A percentile compares a stretch with the other conserved stretches of the same genome.
phyloP scores from a whole-genome alignment of 148 eudicot species.

The Salicornia ramosissima region DNA sequence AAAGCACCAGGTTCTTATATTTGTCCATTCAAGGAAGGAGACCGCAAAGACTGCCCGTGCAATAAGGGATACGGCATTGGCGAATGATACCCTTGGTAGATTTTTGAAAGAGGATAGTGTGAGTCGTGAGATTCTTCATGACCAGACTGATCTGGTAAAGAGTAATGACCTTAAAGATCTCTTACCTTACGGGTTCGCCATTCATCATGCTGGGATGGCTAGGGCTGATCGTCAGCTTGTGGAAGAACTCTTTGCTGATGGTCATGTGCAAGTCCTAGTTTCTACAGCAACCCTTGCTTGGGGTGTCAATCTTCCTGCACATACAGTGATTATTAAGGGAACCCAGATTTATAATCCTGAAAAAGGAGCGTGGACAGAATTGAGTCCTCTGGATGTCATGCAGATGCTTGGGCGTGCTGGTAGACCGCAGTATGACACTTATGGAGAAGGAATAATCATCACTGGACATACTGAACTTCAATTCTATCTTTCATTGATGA shows the following conservation, averaged over 20 bases:
- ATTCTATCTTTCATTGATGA: constrained; percentile 71
- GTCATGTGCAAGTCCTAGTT: constrained; percentile 66
- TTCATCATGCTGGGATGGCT: constrained; percentile 79
- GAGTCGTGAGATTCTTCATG: constrained; percentile 63
- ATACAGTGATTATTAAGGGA: constrained; percentile 74
- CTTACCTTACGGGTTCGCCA: constrained; percentile 68
- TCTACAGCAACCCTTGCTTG: constrained; percentile 83
- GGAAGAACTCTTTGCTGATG: constrained; percentile 63
- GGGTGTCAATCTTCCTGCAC: constrained; percentile 80
- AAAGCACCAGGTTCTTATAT: constrained; percentile 66
- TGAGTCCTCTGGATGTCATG: constrained; percentile 79
- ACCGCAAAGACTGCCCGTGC: constrained; percentile 80
- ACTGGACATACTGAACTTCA: constrained; percentile 68
- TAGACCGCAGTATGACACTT: constrained; percentile 71
- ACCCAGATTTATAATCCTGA: constrained; percentile 80
- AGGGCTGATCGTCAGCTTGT: constrained; percentile 71
- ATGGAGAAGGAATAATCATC: constrained; percentile 74
- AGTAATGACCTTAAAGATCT: constrained; percentile 72
- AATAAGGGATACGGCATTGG: constrained; percentile 65
- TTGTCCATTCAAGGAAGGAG: constrained; percentile 80
- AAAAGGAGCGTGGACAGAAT: constrained; percentile 79
- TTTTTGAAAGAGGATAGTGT: constrained; percentile 75
- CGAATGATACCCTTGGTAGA: constrained; percentile 60
- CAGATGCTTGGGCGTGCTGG: constrained; percentile 92
- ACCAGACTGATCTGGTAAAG: constrained; percentile 56